A percentile compares a stretch with the other conserved stretches of the same genome.
Evolutionary conservation across 2,329 filamentous ascomycete genomes (phyloP).

Genomic region (Cytospora piceae): DNA sequence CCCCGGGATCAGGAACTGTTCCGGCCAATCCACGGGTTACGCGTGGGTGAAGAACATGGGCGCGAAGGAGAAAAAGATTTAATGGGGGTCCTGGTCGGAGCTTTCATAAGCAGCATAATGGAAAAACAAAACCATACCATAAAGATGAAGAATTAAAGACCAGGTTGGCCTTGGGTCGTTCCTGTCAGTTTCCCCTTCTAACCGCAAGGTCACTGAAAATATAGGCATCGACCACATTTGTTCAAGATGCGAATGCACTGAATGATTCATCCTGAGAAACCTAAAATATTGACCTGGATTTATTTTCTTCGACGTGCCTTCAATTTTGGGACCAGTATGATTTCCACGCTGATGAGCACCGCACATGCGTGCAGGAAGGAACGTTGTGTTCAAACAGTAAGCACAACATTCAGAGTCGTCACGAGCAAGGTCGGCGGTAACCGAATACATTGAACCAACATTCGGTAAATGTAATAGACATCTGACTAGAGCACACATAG

Average conservation of each 20-base stretch:
- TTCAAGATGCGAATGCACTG: too few relatives aligned
- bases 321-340: background rate
- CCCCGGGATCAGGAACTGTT: background rate
- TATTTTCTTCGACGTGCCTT: background rate
- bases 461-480: background rate
- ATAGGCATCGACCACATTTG: too few relatives aligned
- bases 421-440: background rate
- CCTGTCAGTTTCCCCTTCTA: background rate
- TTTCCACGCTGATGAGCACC: background rate
- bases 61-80: background rate
- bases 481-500: constrained; percentile 9
- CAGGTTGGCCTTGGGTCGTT: too few relatives aligned
- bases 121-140: background rate
- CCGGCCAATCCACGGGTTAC: constrained; percentile 19
- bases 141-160: too few relatives aligned
- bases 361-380: background rate
- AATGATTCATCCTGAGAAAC: background rate
- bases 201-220: background rate
- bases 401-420: background rate
- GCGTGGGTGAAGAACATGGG: background rate
- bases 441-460: background rate
- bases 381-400: background rate
- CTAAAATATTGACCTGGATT: background rate
- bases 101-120: background rate
- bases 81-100: background rate